Conservation (phyloP, 75 land plant species). For the Cupressus sempervirens region DNA sequence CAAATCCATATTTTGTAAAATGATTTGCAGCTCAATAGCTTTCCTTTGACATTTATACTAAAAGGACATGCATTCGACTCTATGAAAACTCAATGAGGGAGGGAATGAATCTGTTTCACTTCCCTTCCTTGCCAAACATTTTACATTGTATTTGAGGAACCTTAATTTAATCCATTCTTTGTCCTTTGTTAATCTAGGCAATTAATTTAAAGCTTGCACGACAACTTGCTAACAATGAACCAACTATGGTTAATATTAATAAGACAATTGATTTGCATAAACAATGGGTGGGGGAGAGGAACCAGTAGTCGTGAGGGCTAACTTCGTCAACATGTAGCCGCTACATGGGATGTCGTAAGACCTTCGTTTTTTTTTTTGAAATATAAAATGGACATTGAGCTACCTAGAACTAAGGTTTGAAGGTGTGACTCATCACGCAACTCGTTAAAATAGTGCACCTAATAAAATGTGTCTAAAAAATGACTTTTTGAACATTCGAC, state of each 20-base stretch:
- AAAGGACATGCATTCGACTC: neutral
- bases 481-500: too few species aligned
- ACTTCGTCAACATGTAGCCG: too few species aligned
- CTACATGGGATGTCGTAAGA: too few species aligned
- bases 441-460: too few species aligned
- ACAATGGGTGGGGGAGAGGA: too few species aligned
- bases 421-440: too few species aligned
- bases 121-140: neutral
- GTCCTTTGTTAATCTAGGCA: neutral
- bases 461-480: too few species aligned
- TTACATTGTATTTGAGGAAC: neutral
- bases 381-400: too few species aligned
- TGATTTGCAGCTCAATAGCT: neutral
- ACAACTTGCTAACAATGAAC: neutral
- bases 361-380: too few species aligned
- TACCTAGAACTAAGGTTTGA: too few species aligned
- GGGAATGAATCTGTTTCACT: neutral
- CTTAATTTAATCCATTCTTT: neutral
- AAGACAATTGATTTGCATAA: neutral
- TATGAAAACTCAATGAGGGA: neutral
- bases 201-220: neutral
- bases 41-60: neutral
- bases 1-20: neutral
- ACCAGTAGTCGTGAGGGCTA: too few species aligned
- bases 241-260: neutral